Evolutionary conservation across 1,284 basidiomycete genomes (phyloP), one percentile per base, ranked within the genome.

Genomic region (Kwoniella shivajii): DNA sequence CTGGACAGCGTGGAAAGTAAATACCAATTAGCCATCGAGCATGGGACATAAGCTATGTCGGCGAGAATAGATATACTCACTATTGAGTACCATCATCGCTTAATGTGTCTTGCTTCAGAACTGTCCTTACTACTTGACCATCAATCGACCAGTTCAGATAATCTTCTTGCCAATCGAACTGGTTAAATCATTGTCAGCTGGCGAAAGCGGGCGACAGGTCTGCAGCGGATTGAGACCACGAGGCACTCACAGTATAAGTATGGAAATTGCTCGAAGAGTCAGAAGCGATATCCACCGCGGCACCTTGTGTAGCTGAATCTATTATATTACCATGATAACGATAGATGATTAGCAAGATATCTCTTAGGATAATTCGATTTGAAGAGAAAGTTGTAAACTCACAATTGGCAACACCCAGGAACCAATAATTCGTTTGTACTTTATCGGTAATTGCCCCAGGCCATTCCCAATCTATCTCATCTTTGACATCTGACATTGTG

Each of bases 401-500:
- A 88, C 87, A 86, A 64, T 89, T 84, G 16, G 72, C 72, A 48
- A 81, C 57, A 37, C 88, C 88, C 71, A 90, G 84, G 57, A 66
- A 73, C 65, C 71, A 91, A 69, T 80, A 87, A 73, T 91, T 91
- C 46, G 84, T 85, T 77, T 92, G 89, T 4, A 80, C 89, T 60
- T 84, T 69, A 4, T 82, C 83, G 4, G 83, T 85, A n/a, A 73
- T 68, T 44, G 76, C 77, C 5, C 77, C 76, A 16, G 72, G 61
- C 62, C 68, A 76, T 72, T 92, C 89, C 87, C 87, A 91, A 66
- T 91, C 89, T 48, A 92, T 89, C 75, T 91, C 90, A 71, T 91
- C 76, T 53, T 88, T 89, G 68, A 89, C 83, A 64, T 87, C 84
- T 54, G 85, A 88, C 90, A 91, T 91, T 5, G 86, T 87, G 70